phyloP scores from a whole-genome alignment of 805 yeast genomes.

The Hanseniaspora lachancei region DNA sequence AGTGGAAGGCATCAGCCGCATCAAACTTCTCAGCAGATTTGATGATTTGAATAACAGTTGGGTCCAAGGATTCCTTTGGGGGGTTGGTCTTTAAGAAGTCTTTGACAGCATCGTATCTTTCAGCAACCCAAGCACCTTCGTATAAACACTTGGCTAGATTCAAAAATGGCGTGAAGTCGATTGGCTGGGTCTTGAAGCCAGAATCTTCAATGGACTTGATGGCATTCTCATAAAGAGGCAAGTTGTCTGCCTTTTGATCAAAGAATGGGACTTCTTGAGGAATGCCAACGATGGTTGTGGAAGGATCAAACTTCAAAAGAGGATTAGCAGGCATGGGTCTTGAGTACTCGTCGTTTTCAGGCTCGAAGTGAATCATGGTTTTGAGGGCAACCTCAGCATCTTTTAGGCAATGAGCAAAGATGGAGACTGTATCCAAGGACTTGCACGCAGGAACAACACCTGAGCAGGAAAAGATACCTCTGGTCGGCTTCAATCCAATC shows the following conservation, averaged over 20 bases:
- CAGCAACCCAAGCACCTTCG: slow-evolving; percentile 99
- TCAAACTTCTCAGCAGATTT: slow-evolving; percentile 61
- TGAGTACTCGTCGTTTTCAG: slow-evolving; percentile 61
- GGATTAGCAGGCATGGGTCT: slow-evolving; percentile 62
- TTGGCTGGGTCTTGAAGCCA: slow-evolving; percentile 47
- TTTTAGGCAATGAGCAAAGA: slow-evolving; percentile 59
- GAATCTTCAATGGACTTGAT: slow-evolving; percentile 38
- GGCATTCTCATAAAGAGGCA: slow-evolving; percentile 50
- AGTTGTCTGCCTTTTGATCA: slow-evolving; percentile 61
- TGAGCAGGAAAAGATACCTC: slow-evolving; percentile 68
- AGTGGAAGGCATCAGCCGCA: slow-evolving; percentile 75
- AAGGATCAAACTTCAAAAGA: slow-evolving; percentile 40
- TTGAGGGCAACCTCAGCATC: slow-evolving; percentile 75
- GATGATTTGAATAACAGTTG: slow-evolving; percentile 67
- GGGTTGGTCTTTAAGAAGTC: slow-evolving; percentile 61
- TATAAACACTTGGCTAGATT: slow-evolving; percentile 77
- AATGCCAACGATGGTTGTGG: slow-evolving; percentile 53
- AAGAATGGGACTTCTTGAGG: slow-evolving; percentile 67
- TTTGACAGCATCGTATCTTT: slow-evolving; percentile 72
- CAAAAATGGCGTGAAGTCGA: slow-evolving; percentile 64
- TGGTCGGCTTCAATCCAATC: slow-evolving; percentile 85
- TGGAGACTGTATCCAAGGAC: slow-evolving; percentile 82
- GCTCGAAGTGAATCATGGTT: slow-evolving; percentile 60
- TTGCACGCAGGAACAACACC: slow-evolving; percentile 98
- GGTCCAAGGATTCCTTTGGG: slow-evolving; percentile 60